Evolutionary conservation across 176 grass and related monocot species (phyloP).

Genomic region (Leersia perrieri): DNA sequence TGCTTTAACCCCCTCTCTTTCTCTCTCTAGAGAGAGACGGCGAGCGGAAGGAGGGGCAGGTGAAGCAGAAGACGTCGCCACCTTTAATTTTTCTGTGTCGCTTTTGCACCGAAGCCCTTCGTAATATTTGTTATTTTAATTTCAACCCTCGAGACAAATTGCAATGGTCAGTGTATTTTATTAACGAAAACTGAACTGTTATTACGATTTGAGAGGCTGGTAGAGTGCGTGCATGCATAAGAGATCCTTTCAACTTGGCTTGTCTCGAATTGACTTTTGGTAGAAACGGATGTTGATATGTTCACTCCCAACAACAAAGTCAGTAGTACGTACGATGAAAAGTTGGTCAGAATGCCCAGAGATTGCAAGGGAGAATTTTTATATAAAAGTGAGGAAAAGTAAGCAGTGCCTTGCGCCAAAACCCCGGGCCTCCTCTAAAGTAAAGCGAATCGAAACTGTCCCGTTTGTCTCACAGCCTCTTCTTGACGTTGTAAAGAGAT

Average conservation of each 20-base stretch:
- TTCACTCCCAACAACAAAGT: background rate
- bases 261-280: background rate
- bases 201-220: background rate
- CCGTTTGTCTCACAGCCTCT: background rate
- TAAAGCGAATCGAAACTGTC: background rate
- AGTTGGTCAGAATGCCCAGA: background rate
- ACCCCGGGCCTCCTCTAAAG: background rate
- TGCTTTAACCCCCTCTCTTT: background rate
- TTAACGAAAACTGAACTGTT: background rate
- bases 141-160: background rate
- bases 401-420: background rate
- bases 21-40: background rate
- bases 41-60: slow-evolving; percentile 44
- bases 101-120: slow-evolving; percentile 23
- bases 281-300: background rate
- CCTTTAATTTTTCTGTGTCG: slow-evolving; percentile 26
- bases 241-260: background rate
- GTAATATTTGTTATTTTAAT: background rate
- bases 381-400: background rate
- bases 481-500: background rate
- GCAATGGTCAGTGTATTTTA: background rate
- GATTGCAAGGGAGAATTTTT: background rate
- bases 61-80: slow-evolving; percentile 30
- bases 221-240: background rate
- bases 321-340: background rate